Evolutionary conservation across 2,329 filamentous ascomycete species (phyloP), one percentile per base, ranked within the genome.

Genomic region (Stromatinia cepivora): DNA sequence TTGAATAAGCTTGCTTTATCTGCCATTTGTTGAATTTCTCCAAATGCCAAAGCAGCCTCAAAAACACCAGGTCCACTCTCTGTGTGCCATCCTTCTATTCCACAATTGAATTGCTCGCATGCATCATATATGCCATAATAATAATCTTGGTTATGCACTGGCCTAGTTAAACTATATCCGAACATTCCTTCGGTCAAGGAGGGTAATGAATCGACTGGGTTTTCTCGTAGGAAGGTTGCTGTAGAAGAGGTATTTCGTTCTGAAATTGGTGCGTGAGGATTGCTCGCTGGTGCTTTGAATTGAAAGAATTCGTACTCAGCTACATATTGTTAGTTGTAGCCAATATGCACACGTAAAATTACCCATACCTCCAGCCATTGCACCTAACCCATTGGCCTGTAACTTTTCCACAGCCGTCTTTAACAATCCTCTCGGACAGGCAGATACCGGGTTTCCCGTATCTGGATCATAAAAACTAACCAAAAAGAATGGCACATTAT

Each of bases 231-330:
- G 79, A 92, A 97, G 10, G 85, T 81, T 34, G 92, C 91, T 0
- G 92, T 91, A 0, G 91, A 89, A 42, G 89, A 88, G 11, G 85
- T 86, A 72, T 88, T 88, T 70, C 84, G 82, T 77, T 89, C 84
- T 28, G 83, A 78, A 42, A 82, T 80, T 28, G 82, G 80, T 50
- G 82, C 77, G 31, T 80, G 76, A 25, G 82, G 76, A 64, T 80
- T 75, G 56, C 79, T 78, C 65, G 79, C 72, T 13, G 93, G 93
- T 6, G 87, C 87, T 76, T 89, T 87, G 81, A 97, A 97, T 77
- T 95, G 92, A 83, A 90, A 97, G 85, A 97, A 97, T 77, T 97
- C 94, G 82, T 95, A 97, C 79, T 97, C 94, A 76, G 92, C 93
- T 97, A 50, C 59, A 48, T 11, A 42, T 25, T 15, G 56, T 71